Evolutionary conservation across 768 basidiomycete species (phyloP), one percentile per base, ranked within the genome.

Genomic region (Lactarius akahatsu): DNA sequence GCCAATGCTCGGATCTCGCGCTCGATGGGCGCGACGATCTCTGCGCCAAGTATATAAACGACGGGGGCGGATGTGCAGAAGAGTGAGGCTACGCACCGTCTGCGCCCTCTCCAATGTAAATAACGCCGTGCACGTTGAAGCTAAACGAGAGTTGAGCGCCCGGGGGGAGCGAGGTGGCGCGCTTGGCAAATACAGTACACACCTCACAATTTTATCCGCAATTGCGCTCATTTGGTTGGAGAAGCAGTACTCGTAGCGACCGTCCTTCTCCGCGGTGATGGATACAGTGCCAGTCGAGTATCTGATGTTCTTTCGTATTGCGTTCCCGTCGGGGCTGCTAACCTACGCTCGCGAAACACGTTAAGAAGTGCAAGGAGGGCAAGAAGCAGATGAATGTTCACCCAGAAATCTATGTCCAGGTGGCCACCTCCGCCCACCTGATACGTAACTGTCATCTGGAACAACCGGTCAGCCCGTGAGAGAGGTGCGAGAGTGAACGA

Each of bases 221-320:
- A 98, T 89, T 32, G 94, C 87, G 73, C 92, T 95, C 96, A 98
- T 98, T 77, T 95, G 93, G 76, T 99, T 99, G 36, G 94, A 96
- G 84, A 98, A 99, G 79, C 97, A 99, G 73, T 98, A 97, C 72
- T 94, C 90, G 74, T 95, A 87, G 58, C 93, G 81, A 0, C 97
- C 97, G 71, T 97, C 91, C 73, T 81, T 84, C 66, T 89, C 86
- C 26, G 95, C 95, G 13, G 94, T 96, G 70, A 96, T 87, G 36
- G 93, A 87, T 59, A 88, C 80, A 10, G 92, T 90, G 0, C 97
- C 97, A 6, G 96, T 97, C 55, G 93, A 89, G 75, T 95, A 86
- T 75, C 89, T 88, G 58, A 91, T 81, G 70, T 95, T 91, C 75
- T 94, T 92, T 70, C 85, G 86, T 41, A 98, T 78, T 11, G 87